phyloP scores from a whole-genome alignment of 2,329 filamentous ascomycete species.

The Cylindrodendrum hubeiense region DNA sequence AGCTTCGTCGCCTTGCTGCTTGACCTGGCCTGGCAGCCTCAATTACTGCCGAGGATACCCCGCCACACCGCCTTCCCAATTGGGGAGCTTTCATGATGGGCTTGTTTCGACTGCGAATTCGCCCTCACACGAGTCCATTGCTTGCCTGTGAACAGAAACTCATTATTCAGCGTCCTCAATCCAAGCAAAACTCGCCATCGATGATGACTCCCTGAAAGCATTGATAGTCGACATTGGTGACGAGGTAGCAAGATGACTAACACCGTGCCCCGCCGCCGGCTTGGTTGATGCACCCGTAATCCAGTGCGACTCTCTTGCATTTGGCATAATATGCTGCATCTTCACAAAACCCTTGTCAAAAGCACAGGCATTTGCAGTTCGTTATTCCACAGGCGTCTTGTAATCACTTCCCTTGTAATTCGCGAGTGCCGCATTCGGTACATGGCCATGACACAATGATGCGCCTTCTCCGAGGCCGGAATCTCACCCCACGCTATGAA shows the following conservation, averaged over 20 bases:
- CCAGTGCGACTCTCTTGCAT: background rate
- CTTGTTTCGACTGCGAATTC: background rate
- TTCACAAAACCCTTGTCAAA: slow-evolving; percentile 8
- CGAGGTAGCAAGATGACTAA: background rate
- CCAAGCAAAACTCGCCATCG: background rate
- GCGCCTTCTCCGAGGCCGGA: slow-evolving; percentile 29
- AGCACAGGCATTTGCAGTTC: slow-evolving; percentile 2
- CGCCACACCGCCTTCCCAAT: slow-evolving; percentile 43
- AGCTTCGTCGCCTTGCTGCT: slow-evolving; percentile 51
- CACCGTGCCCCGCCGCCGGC: background rate
- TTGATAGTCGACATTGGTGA: background rate
- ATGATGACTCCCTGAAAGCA: background rate
- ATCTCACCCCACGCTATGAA: slow-evolving; percentile 24
- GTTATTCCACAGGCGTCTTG: too few relatives aligned
- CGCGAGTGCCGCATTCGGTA: background rate
- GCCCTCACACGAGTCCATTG: background rate
- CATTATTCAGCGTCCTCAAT: background rate
- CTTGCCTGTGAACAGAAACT: background rate
- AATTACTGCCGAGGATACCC: slow-evolving; percentile 36
- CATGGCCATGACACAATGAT: background rate
- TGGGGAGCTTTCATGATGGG: slow-evolving; percentile 31
- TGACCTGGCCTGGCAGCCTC: slow-evolving; percentile 10
- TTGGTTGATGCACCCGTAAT: background rate
- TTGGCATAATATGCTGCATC: background rate
- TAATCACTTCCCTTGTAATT: background rate